These are phyloP conservation scores for Persicaria tinctoria DNA, from an alignment of 148 eudicot genomes.

Conservation along the genomic window DNA sequence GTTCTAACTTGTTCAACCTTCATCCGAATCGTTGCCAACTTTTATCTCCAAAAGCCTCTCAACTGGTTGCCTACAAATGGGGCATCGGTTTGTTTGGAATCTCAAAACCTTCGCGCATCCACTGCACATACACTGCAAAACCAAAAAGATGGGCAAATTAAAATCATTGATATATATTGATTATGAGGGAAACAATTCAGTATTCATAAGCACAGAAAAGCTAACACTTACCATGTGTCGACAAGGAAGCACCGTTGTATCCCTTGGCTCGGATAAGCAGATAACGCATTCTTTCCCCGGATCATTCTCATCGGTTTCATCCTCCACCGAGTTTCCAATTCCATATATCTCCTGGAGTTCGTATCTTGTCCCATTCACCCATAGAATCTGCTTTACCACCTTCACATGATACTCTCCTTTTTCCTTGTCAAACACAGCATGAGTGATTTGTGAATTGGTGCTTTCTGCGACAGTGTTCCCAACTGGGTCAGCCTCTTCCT, in stretches of 20 bases:
- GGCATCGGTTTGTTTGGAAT: constrained; percentile 90
- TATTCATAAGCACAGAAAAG: neutral
- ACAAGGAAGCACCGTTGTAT: constrained; percentile 93
- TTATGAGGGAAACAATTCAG: neutral
- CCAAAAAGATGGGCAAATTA: neutral
- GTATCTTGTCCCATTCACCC: constrained; percentile 81
- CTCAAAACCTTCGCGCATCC: constrained; percentile 89
- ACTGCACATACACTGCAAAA: constrained; percentile 94
- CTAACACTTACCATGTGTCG: constrained; percentile 73
- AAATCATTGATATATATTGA: neutral
- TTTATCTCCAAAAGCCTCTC: constrained; percentile 95
- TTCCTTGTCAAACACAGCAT: constrained; percentile 79
- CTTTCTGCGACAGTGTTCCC: constrained; percentile 18
- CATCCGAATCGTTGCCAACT: constrained; percentile 41
- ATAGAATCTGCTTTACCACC: constrained; percentile 78
- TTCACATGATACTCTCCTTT: constrained; percentile 66
- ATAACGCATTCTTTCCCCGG: constrained; percentile 98
- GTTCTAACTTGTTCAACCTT: neutral
- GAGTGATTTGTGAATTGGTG: constrained; percentile 79
- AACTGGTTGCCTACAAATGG: constrained; percentile 95
- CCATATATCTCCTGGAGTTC: constrained; percentile 95
- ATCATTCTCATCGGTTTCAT: constrained; percentile 48
- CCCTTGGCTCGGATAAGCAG: constrained; percentile 94
- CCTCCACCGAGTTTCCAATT: constrained; percentile 80
- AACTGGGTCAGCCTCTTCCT: constrained; percentile 24